Evolutionary conservation across 202 grass and related monocot species (phyloP).

Genomic region (Saccharum hybrid): DNA sequence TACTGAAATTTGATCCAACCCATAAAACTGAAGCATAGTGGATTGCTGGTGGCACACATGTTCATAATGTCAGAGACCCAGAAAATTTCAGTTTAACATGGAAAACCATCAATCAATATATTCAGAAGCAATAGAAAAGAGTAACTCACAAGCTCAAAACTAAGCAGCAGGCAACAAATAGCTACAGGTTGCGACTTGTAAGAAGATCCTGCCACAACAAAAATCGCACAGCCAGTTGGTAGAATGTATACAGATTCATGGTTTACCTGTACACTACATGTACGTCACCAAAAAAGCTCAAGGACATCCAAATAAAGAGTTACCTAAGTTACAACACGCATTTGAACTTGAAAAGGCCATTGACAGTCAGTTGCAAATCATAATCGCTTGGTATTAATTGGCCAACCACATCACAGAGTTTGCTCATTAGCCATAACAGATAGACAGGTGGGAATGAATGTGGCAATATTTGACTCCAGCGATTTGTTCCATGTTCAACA

Average conservation of each 20-base stretch:
- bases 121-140: constrained; percentile 5
- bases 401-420: neutral
- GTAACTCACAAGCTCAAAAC: neutral
- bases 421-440: neutral
- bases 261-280: neutral
- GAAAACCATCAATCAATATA: neutral
- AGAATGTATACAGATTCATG: constrained; percentile 9
- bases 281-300: neutral
- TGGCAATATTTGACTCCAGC: neutral
- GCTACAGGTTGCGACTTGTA: neutral
- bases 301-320: neutral
- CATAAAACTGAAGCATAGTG: neutral
- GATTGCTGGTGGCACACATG: neutral
- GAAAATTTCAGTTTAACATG: neutral
- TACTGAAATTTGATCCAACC: neutral
- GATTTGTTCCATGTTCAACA: constrained; percentile 46
- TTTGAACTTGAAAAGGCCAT: neutral
- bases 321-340: neutral
- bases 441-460: constrained; percentile 1
- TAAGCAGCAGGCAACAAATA: neutral
- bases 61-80: neutral
- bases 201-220: neutral
- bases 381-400: constrained; percentile 7
- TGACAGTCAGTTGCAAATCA: neutral
- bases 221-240: neutral